Evolutionary conservation across 129 eudicot genomes (phyloP).

Genomic region (Rutidosis leptorrhynchoides): DNA sequence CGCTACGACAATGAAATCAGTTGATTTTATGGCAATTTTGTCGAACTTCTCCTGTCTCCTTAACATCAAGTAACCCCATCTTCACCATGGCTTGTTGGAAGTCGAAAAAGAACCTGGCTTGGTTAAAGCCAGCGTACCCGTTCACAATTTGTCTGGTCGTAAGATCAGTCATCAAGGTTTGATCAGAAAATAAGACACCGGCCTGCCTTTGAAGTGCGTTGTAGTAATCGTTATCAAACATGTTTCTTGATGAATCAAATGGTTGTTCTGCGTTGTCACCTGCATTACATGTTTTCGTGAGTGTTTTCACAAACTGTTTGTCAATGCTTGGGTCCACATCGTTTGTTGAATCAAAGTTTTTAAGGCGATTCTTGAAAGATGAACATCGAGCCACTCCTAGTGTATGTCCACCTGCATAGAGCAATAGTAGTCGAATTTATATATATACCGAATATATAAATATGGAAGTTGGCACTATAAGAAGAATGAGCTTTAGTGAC

Average conservation of each 20-base stretch:
- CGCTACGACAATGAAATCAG: constrained; percentile 17
- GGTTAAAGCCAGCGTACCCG: constrained; percentile 66
- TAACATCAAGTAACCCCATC: constrained; percentile 82
- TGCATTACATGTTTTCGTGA: constrained; percentile 53
- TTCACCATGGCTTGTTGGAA: constrained; percentile 86
- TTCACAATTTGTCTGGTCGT: constrained; percentile 58
- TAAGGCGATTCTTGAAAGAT: constrained; percentile 74
- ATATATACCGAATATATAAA: no score
- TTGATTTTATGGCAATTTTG: constrained; percentile 52
- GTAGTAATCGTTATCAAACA: constrained; percentile 66
- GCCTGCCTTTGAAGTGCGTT: constrained; percentile 44
- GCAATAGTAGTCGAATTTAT: background rate
- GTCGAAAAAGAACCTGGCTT: constrained; percentile 86
- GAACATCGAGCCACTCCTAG: constrained; percentile 94
- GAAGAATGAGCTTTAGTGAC: no score
- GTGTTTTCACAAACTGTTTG: constrained; percentile 50
- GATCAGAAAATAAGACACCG: constrained; percentile 74
- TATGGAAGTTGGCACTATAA: no score
- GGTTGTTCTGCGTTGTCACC: constrained; percentile 84
- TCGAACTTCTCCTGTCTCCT: constrained; percentile 81
- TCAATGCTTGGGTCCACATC: constrained; percentile 67
- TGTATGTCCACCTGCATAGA: constrained; percentile 76
- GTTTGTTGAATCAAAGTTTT: constrained; percentile 57
- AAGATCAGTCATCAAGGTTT: constrained; percentile 52
- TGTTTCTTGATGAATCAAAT: constrained; percentile 58